Base-by-base conservation (phyloP, 306 rosid species). In the Pachyrhizus erosus region DNA sequence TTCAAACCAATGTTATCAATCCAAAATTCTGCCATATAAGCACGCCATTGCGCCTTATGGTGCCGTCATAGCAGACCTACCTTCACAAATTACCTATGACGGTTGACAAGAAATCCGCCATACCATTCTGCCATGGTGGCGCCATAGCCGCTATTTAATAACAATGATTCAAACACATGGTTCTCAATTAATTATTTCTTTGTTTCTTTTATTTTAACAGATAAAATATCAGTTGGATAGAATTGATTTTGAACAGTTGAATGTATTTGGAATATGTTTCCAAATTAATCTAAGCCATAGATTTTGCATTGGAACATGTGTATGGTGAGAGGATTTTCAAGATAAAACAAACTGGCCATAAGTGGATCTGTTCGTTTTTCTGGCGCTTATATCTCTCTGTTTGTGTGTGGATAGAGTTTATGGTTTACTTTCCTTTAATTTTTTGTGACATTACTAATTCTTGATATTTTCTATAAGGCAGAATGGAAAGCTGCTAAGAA, bases 401-500 rank as follows among this genome's bases (percentile, higher is more conserved):
- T 40, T 18, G 6, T 42, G 66, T 66, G 79, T 18, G 31, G 76
- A 40, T 52, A 27, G 39, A 34, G 12, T 80, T 54, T 84, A 45
- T 74, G 45, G 58, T 75, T 69, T 24, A 40, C 70, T 82, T 64
- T 88, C 39, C 42, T 29, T 79, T 64, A 24, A 24, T 40, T 58
- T 17, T 80, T 43, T 73, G 45, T 81, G 62, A 51, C 82, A 14
- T 83, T 27, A 68, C 79, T 77, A 51, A 62, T 45, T 52, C 43
- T 75, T 85, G 65, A 61, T 61, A 48, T 70, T 71, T 84, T 80
- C 40, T 76, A 27, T 85, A 82, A 71, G 61, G 79, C 90, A 95
- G 97, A 93, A 93, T 66, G 99, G 99, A 60, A 95, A 89, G 89
- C 62, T 93, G 81, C 70, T 91, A 83, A 87, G 99, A 88, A 89